phyloP scores from a whole-genome alignment of 2,329 filamentous ascomycete genomes.

The Fusarium secorum region DNA sequence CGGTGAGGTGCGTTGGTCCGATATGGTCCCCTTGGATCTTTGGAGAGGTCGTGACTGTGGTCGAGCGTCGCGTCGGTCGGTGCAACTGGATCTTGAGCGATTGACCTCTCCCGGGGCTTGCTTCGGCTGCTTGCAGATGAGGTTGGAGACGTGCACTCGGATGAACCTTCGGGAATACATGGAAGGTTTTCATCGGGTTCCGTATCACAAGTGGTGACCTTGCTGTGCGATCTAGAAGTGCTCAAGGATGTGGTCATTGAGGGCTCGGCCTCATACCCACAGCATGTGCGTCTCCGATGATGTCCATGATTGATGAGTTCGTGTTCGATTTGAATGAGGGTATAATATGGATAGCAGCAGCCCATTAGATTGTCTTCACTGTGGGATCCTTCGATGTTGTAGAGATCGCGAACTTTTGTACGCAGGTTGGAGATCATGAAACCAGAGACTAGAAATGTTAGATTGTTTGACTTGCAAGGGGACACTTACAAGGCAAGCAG shows the following conservation, averaged over 20 bases:
- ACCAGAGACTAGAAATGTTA: constrained; percentile 43
- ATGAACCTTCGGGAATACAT: constrained; percentile 29
- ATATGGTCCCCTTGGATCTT: constrained; percentile 7
- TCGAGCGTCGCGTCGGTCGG: constrained; percentile 18
- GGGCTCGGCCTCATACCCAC: constrained; percentile 30
- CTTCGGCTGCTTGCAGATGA: constrained; percentile 2
- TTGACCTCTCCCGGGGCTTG: constrained; percentile 23
- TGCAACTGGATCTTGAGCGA: constrained; percentile 10
- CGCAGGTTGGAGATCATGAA: constrained; percentile 43
- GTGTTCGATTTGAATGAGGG: constrained; percentile 43
- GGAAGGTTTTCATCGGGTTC: constrained; percentile 10
- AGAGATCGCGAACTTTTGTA: constrained; percentile 43
- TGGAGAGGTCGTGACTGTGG: constrained; percentile 14
- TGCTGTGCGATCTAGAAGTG: constrained; percentile 1
- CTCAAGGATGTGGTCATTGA: constrained; percentile 36
- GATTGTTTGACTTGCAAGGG: not conserved
- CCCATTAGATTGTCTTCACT: constrained; percentile 37
- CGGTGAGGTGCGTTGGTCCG: not conserved
- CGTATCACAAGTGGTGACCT: not conserved
- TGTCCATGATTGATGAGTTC: constrained; percentile 46
- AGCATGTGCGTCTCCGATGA: constrained; percentile 3
- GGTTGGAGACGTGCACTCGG: constrained; percentile 7
- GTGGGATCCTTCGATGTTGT: constrained; percentile 43
- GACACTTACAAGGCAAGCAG: constrained; percentile 42
- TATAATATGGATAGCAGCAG: constrained; percentile 42